A percentile compares a stretch with the other conserved stretches of the same genome.
Evolutionary conservation across 768 basidiomycete species (phyloP).

Genomic region (Amanita exitialis): DNA sequence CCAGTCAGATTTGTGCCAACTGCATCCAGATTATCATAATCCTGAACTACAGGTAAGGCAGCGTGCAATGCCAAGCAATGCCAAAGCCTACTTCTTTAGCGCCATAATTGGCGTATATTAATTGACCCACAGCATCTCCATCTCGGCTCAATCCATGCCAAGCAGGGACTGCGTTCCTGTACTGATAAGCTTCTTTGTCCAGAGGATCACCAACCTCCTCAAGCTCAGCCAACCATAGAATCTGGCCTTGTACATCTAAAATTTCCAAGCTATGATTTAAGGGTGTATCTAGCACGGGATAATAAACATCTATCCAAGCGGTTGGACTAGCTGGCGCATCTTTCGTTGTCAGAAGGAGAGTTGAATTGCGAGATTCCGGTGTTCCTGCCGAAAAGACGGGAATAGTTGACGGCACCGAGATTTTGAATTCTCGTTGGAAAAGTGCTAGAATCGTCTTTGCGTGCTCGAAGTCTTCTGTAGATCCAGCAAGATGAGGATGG

Average conservation of each 20-base stretch:
- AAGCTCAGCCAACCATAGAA: conserved; percentile 63
- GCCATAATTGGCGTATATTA: conserved; percentile 78
- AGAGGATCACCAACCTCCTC: conserved; percentile 58
- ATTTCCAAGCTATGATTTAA: conserved; percentile 61
- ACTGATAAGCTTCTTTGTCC: conserved; percentile 64
- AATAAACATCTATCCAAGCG: conserved; percentile 85
- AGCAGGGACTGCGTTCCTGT: conserved; percentile 58
- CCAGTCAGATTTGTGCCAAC: conserved; percentile 66
- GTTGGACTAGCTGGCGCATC: conserved; percentile 35
- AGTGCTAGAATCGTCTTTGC: conserved; percentile 58
- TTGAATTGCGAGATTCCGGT: conserved; percentile 54
- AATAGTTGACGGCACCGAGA: conserved; percentile 26
- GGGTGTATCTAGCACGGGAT: conserved; percentile 78
- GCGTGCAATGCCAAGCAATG: neutral
- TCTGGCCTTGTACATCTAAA: conserved; percentile 40
- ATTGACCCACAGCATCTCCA: conserved; percentile 62
- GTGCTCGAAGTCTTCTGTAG: conserved; percentile 46
- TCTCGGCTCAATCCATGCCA: conserved; percentile 81
- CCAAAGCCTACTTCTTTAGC: conserved; percentile 35
- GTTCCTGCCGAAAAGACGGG: conserved; percentile 70
- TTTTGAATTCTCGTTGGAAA: conserved; percentile 58
- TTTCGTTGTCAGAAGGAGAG: conserved; percentile 38
- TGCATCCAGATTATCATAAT: conserved; percentile 43
- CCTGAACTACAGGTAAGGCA: conserved; percentile 14
- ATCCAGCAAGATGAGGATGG: conserved; percentile 68